Evolutionary conservation across 2,329 filamentous ascomycete genomes (phyloP).

Genomic region (Exophiala calicioides): DNA sequence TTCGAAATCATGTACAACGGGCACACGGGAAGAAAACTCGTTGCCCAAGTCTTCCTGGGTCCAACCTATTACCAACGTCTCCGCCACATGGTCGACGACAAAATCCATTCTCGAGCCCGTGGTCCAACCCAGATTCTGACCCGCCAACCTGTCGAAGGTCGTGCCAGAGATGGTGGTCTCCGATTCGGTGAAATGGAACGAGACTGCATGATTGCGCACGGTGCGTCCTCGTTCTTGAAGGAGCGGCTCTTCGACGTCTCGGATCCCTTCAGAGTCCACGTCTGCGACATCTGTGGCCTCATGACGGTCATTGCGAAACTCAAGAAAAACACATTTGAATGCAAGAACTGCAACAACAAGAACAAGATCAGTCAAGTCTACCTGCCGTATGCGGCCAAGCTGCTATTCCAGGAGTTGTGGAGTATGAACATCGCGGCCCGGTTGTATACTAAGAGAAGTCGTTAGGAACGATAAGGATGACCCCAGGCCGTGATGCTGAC

Average conservation of each 20-base stretch:
- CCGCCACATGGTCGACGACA: constrained; percentile 99
- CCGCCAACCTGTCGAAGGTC: constrained; percentile 94
- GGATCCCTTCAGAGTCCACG: constrained; percentile 95
- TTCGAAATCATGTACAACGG: constrained; percentile 99
- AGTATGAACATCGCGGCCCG: constrained; percentile 98
- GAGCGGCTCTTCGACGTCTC: constrained; percentile 96
- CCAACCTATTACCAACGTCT: constrained; percentile 99
- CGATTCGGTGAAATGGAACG: constrained; percentile 99
- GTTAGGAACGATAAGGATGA: constrained; percentile 16
- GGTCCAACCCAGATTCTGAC: constrained; percentile 97
- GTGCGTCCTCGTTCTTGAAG: constrained; percentile 94
- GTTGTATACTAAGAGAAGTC: constrained; percentile 77
- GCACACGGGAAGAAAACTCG: constrained; percentile 90
- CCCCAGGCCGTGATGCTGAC: too few species aligned
- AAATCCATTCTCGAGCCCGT: constrained; percentile 97
- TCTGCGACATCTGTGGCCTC: constrained; percentile 96
- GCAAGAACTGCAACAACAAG: constrained; percentile 97
- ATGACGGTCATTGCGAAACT: constrained; percentile 99
- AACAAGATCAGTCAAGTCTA: constrained; percentile 97
- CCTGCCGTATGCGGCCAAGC: constrained; percentile 95
- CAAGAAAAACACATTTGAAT: constrained; percentile 94
- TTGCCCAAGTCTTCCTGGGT: constrained; percentile 92
- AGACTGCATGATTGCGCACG: constrained; percentile 99
- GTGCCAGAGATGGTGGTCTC: constrained; percentile 94
- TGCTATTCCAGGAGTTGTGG: constrained; percentile 96